Percentiles rank a stretch among this genome's conserved stretches.
Evolutionary conservation across 2,329 filamentous ascomycete species (phyloP).

Genomic region (Ambrosiella cleistominuta): DNA sequence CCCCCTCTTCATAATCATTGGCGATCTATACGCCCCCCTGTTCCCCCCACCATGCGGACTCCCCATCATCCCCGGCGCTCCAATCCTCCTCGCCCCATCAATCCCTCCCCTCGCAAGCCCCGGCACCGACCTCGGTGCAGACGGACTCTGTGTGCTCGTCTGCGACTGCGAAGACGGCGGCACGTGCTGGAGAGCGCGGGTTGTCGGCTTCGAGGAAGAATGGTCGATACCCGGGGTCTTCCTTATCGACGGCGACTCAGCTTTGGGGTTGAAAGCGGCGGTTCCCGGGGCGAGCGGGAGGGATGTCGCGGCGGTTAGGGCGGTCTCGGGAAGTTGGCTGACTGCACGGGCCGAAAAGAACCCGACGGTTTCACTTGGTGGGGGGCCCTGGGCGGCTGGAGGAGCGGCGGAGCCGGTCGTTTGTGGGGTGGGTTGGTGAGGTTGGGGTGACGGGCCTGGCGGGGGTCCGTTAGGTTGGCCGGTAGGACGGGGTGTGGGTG

Average conservation of each 20-base stretch:
- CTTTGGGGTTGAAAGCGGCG: slow-evolving; percentile 52
- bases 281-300: slow-evolving; percentile 26
- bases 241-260: slow-evolving; percentile 68
- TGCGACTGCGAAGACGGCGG: slow-evolving; percentile 21
- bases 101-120: slow-evolving; percentile 17
- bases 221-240: slow-evolving; percentile 82
- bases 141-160: slow-evolving; percentile 15
- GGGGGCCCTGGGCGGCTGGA: slow-evolving; percentile 16
- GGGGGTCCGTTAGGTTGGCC: not conserved
- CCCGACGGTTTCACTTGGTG: slow-evolving; percentile 27
- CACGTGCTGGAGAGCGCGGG: slow-evolving; percentile 36
- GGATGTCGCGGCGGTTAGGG: slow-evolving; percentile 23
- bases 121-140: slow-evolving; percentile 19
- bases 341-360: slow-evolving; percentile 58
- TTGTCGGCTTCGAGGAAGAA: slow-evolving; percentile 54
- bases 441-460: not conserved
- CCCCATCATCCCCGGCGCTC: slow-evolving; percentile 31
- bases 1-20: slow-evolving; percentile 34
- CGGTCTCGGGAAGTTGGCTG: slow-evolving; percentile 32
- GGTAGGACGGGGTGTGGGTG: not conserved
- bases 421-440: not conserved
- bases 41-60: slow-evolving; percentile 29
- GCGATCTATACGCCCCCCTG: slow-evolving; percentile 39
- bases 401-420: slow-evolving; percentile 16
- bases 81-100: slow-evolving; percentile 27